These are phyloP conservation scores for Sphagnum fallax DNA, from an alignment of 228 moss, liverwort and hornwort species.

Conservation along the genomic window DNA sequence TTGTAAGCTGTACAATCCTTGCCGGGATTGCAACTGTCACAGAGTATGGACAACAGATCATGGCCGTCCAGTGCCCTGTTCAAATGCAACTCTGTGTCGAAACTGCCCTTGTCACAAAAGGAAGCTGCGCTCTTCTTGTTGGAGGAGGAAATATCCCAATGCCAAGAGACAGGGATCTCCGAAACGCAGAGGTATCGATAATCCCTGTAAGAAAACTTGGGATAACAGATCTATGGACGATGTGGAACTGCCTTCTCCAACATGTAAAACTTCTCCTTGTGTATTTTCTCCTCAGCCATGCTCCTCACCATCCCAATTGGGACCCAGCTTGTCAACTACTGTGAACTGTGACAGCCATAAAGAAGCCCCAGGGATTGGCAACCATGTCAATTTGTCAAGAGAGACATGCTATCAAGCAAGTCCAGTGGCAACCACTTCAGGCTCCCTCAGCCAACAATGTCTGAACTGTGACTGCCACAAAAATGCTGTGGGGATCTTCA, in stretches of 20 bases:
- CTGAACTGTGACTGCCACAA: conserved; percentile 3
- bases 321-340: no score
- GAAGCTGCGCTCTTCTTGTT: neutral
- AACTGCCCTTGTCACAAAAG: conserved; percentile 5
- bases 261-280: no score
- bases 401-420: neutral
- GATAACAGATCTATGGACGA: no score
- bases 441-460: neutral
- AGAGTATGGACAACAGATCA: neutral
- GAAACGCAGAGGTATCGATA: neutral
- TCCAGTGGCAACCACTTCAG: neutral
- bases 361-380: neutral
- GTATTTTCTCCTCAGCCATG: no score
- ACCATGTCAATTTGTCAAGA: neutral
- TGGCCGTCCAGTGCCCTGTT: conserved; percentile 1
- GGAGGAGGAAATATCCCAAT: neutral
- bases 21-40: conserved; percentile 6
- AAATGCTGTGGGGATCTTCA: neutral
- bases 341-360: conserved; percentile 2
- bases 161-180: neutral
- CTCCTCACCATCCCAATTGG: no score
- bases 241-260: no score
- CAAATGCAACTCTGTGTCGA: neutral
- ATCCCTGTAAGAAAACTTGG: neutral
- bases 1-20: conserved; percentile 4